phyloP scores from a whole-genome alignment of 768 basidiomycete species.

The Tricholoma hemisulphureum region DNA sequence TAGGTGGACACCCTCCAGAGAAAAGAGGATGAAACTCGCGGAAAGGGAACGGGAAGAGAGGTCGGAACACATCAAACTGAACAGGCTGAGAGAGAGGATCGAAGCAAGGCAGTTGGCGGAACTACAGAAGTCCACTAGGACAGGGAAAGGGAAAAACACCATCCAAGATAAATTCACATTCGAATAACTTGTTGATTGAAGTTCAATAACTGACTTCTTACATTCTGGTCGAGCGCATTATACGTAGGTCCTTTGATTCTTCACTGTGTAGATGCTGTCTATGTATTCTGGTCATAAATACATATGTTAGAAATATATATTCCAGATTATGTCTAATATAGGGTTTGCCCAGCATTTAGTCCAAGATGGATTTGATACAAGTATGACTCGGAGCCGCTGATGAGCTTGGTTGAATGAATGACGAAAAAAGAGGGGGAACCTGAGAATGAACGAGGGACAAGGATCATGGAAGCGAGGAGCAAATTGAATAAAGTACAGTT shows the following conservation, averaged over 20 bases:
- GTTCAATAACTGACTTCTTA: conserved; percentile 15
- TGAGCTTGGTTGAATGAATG: neutral
- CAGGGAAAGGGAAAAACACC: neutral
- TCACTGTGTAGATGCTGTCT: too few relatives aligned
- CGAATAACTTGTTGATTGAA: too few relatives aligned
- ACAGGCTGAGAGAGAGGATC: conserved; percentile 41
- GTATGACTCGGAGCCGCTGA: neutral
- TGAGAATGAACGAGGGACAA: neutral
- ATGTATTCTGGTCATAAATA: too few relatives aligned
- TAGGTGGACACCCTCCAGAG: conserved; percentile 62
- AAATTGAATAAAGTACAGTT: neutral
- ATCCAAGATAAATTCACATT: conserved; percentile 40
- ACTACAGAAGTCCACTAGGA: conserved; percentile 18
- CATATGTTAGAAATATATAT: conserved; percentile 22
- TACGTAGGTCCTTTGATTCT: neutral
- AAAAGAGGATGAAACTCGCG: conserved; percentile 48
- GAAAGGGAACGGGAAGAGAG: conserved; percentile 49
- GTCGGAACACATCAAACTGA: conserved; percentile 37
- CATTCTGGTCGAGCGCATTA: neutral
- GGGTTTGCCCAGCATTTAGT: conserved; percentile 8
- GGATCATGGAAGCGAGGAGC: neutral
- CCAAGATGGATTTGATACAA: neutral
- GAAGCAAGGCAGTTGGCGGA: conserved; percentile 34
- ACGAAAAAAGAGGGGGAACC: neutral
- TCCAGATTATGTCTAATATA: conserved; percentile 11